Conservation (phyloP, 2,329 filamentous ascomycete species). For the Diaporthe vaccinii region DNA sequence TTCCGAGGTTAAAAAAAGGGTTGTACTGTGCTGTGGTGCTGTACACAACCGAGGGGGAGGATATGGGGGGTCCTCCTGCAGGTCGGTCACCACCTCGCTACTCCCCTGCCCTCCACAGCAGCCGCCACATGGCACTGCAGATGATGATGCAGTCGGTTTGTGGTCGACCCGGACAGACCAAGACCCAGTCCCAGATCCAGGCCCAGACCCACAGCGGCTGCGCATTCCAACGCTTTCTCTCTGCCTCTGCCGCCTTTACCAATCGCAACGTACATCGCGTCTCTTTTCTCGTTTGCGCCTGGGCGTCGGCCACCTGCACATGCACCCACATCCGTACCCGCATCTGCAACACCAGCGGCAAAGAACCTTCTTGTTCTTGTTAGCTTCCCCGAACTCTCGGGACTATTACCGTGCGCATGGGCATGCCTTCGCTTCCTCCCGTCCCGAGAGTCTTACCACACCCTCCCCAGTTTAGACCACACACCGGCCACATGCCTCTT, state of each 20-base stretch:
- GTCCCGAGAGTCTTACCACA: constrained; percentile 31
- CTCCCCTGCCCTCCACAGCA: constrained; percentile 22
- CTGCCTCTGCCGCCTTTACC: not conserved
- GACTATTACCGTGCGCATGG: not conserved
- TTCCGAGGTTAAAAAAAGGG: not conserved
- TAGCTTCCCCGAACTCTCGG: constrained; percentile 7
- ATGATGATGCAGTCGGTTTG: constrained; percentile 18
- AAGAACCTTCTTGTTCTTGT: not conserved
- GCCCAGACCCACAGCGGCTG: constrained; percentile 27
- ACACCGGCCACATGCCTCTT: not conserved
- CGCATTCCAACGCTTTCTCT: not conserved
- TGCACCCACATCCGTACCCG: not conserved
- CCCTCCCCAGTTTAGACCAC: constrained; percentile 5
- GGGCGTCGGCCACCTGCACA: not conserved
- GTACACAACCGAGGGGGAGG: not conserved
- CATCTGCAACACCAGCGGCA: not conserved
- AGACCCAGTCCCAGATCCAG: not conserved
- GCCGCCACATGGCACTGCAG: constrained; percentile 32
- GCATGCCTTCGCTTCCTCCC: constrained; percentile 20
- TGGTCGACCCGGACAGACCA: constrained; percentile 13
- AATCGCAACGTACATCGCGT: not conserved
- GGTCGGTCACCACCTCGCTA: constrained; percentile 29
- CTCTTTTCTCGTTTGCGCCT: not conserved
- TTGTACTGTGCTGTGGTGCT: constrained; percentile 4
- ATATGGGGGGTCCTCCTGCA: constrained; percentile 10